Evolutionary conservation across 2,329 filamentous ascomycete species (phyloP).

Genomic region (Ophiostoma tasmaniense): DNA sequence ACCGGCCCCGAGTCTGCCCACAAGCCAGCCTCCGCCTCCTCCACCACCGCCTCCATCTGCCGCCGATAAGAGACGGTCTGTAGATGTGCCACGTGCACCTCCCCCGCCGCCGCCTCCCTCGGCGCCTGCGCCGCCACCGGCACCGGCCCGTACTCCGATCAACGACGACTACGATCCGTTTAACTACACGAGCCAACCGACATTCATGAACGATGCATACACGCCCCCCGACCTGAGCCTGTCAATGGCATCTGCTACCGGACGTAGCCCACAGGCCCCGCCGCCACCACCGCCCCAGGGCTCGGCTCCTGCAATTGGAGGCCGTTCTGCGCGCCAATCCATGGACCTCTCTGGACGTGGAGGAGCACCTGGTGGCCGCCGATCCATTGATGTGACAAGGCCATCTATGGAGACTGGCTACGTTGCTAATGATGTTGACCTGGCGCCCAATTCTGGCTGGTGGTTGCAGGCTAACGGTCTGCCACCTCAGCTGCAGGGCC

Average conservation of each 20-base stretch:
- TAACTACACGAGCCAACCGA: constrained; percentile 38
- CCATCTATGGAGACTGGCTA: constrained; percentile 71
- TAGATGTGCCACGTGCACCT: constrained; percentile 61
- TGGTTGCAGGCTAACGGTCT: constrained; percentile 75
- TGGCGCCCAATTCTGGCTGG: constrained; percentile 68
- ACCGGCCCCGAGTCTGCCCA: constrained; percentile 23
- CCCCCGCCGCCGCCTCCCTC: constrained; percentile 61
- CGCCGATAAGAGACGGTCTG: constrained; percentile 48
- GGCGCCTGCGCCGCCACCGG: constrained; percentile 49
- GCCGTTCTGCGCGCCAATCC: constrained; percentile 45
- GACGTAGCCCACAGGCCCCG: constrained; percentile 21
- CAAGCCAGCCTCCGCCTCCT: constrained; percentile 41
- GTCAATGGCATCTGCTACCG: constrained; percentile 1
- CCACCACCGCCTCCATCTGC: constrained; percentile 34
- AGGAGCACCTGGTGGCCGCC: constrained; percentile 34
- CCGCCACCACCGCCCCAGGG: constrained; percentile 36
- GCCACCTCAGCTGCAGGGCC: constrained; percentile 72
- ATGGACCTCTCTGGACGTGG: constrained; percentile 49
- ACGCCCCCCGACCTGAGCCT: constrained; percentile 36
- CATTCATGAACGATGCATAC: constrained; percentile 39
- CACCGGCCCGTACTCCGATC: constrained; percentile 32
- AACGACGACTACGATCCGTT: constrained; percentile 65
- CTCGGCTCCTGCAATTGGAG: constrained; percentile 21
- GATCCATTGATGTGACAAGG: constrained; percentile 68
- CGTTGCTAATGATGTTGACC: constrained; percentile 80